Conservation (phyloP, 441 rosid species). For the Aquilaria agallochum region DNA sequence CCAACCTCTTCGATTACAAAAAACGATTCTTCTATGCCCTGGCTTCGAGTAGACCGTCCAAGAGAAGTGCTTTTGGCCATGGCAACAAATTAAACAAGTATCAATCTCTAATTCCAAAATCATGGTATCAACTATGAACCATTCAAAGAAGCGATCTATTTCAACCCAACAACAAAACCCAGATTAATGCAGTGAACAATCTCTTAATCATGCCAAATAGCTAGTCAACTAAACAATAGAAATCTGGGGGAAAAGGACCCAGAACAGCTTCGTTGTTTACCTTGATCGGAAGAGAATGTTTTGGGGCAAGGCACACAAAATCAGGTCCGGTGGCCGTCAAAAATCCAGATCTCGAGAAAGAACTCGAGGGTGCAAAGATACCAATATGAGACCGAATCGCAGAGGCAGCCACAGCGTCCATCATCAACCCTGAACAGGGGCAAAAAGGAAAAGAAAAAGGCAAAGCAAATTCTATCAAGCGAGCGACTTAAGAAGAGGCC, state of each 20-base stretch:
- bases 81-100: conserved; percentile 15
- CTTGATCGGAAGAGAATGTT: conserved; percentile 20
- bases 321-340: conserved; percentile 22
- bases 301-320: conserved; percentile 28
- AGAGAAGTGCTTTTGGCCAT: conserved; percentile 19
- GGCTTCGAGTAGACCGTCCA: conserved; percentile 28
- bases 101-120: conserved; percentile 2
- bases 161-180: no score
- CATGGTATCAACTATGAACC: not conserved
- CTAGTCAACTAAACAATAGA: no score
- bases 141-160: no score
- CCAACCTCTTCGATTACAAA: conserved; percentile 36
- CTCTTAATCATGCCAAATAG: no score
- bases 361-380: conserved; percentile 17
- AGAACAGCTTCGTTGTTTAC: conserved; percentile 11
- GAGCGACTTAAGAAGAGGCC: not conserved
- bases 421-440: conserved; percentile 17
- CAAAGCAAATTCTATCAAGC: not conserved
- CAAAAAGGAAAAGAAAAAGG: not conserved
- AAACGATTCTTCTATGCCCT: conserved; percentile 20
- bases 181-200: no score
- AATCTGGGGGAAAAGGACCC: no score
- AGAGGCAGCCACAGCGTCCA: conserved; percentile 45
- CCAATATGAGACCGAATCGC: conserved; percentile 27
- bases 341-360: conserved; percentile 21